A percentile compares a stretch with the other conserved stretches of the same genome.
phyloP scores from a whole-genome alignment of 1,284 basidiomycete species.

The Tylopilus orsonianus region DNA sequence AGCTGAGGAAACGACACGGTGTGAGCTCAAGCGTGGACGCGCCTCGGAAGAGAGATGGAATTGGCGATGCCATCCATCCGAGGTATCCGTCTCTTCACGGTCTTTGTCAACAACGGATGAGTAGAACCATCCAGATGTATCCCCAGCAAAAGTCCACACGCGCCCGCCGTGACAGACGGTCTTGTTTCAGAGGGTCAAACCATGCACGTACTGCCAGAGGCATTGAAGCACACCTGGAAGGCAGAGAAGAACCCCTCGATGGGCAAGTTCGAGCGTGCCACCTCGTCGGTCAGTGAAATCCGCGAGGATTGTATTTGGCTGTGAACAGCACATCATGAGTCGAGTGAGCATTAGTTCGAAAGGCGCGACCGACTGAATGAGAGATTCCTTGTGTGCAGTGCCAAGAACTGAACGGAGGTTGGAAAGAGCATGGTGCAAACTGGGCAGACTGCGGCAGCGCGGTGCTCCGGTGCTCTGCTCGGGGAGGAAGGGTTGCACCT shows the following conservation, averaged over 20 bases:
- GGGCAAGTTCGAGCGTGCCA: constrained; percentile 29
- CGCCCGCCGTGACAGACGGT: constrained; percentile 34
- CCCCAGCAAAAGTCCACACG: constrained; percentile 44
- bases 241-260: constrained; percentile 37
- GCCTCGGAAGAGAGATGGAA: constrained; percentile 40
- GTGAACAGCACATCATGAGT: not conserved
- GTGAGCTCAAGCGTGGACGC: constrained; percentile 4
- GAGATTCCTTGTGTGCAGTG: constrained; percentile 22
- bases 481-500: not conserved
- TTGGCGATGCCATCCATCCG: constrained; percentile 40
- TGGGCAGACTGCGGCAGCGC: not conserved
- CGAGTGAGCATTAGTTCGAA: not conserved
- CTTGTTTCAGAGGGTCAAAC: constrained; percentile 24
- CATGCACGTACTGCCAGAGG: not conserved
- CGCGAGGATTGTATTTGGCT: constrained; percentile 41
- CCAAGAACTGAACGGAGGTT: constrained; percentile 17
- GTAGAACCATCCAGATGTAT: constrained; percentile 53
- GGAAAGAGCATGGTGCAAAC: constrained; percentile 9
- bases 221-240: constrained; percentile 41
- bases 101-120: constrained; percentile 32
- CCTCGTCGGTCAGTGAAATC: constrained; percentile 36
- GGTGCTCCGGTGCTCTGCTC: not conserved
- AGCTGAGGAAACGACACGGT: not conserved
- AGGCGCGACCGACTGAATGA: constrained; percentile 29
- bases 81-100: constrained; percentile 1